A percentile compares a stretch with the other conserved stretches of the same genome.
Conservation (phyloP, 2,329 filamentous ascomycete genomes). For the Elsinoe australis region DNA sequence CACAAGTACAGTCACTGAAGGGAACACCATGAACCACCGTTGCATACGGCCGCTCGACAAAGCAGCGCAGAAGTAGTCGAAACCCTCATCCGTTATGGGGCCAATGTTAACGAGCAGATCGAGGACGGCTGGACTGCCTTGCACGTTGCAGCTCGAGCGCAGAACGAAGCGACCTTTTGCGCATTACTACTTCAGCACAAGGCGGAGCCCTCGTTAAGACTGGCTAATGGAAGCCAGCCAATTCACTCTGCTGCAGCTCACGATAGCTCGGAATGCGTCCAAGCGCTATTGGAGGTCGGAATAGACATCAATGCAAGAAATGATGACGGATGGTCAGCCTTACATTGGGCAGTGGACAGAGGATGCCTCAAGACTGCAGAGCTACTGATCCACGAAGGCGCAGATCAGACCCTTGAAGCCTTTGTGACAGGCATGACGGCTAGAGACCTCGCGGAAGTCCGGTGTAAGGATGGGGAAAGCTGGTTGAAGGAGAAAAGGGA, state of each 20-base stretch:
- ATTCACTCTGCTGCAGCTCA: not conserved
- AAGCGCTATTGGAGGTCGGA: not conserved
- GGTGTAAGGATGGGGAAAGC: no score
- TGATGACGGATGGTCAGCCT: not conserved
- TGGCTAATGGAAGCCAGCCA: not conserved
- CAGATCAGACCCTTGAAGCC: not conserved
- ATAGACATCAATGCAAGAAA: not conserved
- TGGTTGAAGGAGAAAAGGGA: no score
- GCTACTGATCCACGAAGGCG: not conserved
- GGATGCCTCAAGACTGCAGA: not conserved
- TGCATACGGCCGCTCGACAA: not conserved
- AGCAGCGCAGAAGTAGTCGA: not conserved
- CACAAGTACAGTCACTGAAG: not conserved
- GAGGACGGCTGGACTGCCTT: not conserved
- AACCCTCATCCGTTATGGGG: not conserved
- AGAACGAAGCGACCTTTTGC: not conserved
- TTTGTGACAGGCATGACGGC: not conserved
- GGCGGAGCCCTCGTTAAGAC: not conserved
- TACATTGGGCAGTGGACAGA: conserved; percentile 2
- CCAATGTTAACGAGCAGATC: not conserved
- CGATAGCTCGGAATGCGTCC: not conserved
- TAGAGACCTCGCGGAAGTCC: conserved; percentile 3
- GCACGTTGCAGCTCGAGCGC: not conserved
- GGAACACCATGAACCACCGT: not conserved
- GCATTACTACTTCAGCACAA: not conserved